A percentile compares a stretch with the other conserved stretches of the same genome.
These are phyloP conservation scores for Amauroascus verrucosus DNA, from an alignment of 2,329 filamentous ascomycete species.

Conservation along the genomic window DNA sequence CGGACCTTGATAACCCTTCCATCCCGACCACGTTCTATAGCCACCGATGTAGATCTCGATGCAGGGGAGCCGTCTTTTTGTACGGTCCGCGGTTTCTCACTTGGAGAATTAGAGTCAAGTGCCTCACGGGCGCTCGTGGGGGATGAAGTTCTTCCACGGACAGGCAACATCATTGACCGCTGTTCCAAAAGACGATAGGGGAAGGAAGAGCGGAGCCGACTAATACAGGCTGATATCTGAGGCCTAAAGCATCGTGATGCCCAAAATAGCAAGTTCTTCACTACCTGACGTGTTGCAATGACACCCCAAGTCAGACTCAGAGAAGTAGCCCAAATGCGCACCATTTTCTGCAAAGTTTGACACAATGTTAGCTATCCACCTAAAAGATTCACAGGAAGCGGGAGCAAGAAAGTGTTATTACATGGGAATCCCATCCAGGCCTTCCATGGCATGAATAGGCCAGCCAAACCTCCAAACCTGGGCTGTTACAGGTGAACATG, in stretches of 20 bases:
- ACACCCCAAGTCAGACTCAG: not conserved
- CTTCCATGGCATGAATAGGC: no score
- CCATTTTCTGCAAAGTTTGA: not conserved
- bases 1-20: no score
- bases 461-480: no score
- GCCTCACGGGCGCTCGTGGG: no score
- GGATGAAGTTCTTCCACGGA: not conserved
- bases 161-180: not conserved
- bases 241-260: not conserved
- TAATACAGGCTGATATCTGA: conserved; percentile 1
- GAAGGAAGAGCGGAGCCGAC: not conserved
- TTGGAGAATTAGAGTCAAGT: no score
- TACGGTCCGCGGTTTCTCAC: no score
- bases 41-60: no score
- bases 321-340: not conserved
- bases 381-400: not conserved
- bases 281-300: no score
- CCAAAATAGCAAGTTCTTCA: conserved; percentile 4
- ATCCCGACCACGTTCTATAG: no score
- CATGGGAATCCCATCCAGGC: not conserved
- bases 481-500: no score
- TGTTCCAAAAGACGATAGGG: not conserved
- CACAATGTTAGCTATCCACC: not conserved
- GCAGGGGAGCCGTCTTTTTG: no score
- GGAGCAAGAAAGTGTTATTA: not conserved